Evolutionary conservation across 2,329 filamentous ascomycete genomes (phyloP), one percentile per base, ranked within the genome.

Genomic region (Grosmannia serpens): DNA sequence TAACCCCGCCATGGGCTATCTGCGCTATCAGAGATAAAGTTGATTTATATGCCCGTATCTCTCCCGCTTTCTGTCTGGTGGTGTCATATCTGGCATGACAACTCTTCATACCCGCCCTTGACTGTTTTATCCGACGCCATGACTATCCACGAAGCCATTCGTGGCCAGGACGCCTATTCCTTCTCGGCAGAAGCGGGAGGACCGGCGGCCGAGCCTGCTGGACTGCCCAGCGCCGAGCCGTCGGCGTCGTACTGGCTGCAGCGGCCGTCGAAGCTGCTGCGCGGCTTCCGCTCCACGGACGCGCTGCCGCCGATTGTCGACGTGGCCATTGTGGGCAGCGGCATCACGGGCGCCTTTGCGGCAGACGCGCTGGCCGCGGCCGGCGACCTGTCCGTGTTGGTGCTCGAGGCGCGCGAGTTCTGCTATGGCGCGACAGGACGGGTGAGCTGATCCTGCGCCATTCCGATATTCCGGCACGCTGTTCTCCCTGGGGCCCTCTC

Each of bases 361-460:
- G 86, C 86, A 4, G 77, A 82, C 62, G 83, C 82, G 66, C 74
- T 89, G 56, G 79, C 72, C 59, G 74, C 59, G 62, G 27, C n/a
- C 64, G 17, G 67, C 70, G 58, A 49, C 1, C 72, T 77, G 60
- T 75, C 72, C n/a, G 79, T 91, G 9, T 75, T 91, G 7, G 79
- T 91, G 74, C 75, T 92, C 6, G 88, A 92, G 71, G 88, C 88
- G 17, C 77, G 88, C 65, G 88, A 91, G 73, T 87, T 85, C 4
- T 91, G 88, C 67, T 91, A 82, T 81, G 88, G 88, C 22, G 88
- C 88, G n/a, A 92, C 88, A 1, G 88, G 88, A n/a, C 74, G 88
- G 67, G 86, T 88, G 67, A 76, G 83, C 53, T 38, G 27, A 22
- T 47, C 6, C 38, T 24, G 5, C 17, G n/a, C n/a, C n/a, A n/a